A percentile compares a stretch with the other conserved stretches of the same genome.
Evolutionary conservation across 164 flowering plant species (phyloP).

Genomic region (Annona squamosa): DNA sequence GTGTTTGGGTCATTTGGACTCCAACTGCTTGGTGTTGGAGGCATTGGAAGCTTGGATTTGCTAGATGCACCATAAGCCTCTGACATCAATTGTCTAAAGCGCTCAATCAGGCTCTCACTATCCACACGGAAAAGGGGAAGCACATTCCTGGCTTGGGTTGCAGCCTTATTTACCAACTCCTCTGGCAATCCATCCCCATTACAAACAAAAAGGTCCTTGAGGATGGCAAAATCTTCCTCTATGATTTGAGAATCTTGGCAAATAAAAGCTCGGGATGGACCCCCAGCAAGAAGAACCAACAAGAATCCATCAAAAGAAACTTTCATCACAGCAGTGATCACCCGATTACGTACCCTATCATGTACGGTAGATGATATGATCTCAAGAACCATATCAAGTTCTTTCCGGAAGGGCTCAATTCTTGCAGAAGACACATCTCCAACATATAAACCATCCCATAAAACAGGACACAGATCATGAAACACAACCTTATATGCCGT

Average conservation of each 20-base stretch:
- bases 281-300: conserved; percentile 80
- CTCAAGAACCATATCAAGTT: conserved; percentile 59
- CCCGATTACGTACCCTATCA: conserved; percentile 56
- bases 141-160: conserved; percentile 38
- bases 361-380: conserved; percentile 50
- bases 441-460: conserved; percentile 70
- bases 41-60: conserved; percentile 61
- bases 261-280: conserved; percentile 63
- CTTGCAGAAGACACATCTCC: conserved; percentile 59
- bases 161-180: conserved; percentile 64
- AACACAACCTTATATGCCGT: conserved; percentile 70
- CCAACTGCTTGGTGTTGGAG: conserved; percentile 83
- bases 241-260: conserved; percentile 47
- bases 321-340: conserved; percentile 68
- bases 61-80: conserved; percentile 44
- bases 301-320: conserved; percentile 86
- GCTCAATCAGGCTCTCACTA: conserved; percentile 50
- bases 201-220: conserved; percentile 64
- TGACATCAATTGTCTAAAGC: conserved; percentile 24
- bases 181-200: conserved; percentile 81
- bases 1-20: conserved; percentile 68
- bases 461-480: conserved; percentile 55
- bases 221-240: conserved; percentile 69
- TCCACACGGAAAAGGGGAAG: conserved; percentile 46
- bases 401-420: conserved; percentile 63